phyloP scores from a whole-genome alignment of 2,329 filamentous ascomycete genomes.

The Aspergillus amoenus region DNA sequence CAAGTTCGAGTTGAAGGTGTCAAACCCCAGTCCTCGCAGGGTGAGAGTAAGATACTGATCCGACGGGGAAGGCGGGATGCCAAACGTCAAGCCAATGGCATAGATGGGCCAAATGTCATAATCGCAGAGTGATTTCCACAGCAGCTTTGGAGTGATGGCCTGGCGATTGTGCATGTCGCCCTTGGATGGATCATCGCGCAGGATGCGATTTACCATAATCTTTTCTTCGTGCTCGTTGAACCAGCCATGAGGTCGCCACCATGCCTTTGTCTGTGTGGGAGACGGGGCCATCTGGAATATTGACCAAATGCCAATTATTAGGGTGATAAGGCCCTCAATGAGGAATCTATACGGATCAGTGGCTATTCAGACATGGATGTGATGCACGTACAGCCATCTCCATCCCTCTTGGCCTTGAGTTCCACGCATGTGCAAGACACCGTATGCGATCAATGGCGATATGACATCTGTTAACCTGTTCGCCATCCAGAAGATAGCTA shows the following conservation, averaged over 20 bases:
- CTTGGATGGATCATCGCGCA: conserved; percentile 47
- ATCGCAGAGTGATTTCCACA: conserved; percentile 49
- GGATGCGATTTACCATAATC: conserved; percentile 43
- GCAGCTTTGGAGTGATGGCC: conserved; percentile 32
- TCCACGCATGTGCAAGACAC: conserved; percentile 42
- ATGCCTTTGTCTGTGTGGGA: conserved; percentile 50
- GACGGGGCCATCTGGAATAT: conserved; percentile 40
- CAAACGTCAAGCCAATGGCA: conserved; percentile 54
- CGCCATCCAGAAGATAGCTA: conserved; percentile 40
- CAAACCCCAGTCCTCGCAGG: conserved; percentile 54
- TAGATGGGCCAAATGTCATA: conserved; percentile 48
- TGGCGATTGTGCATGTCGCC: conserved; percentile 36
- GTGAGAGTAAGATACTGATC: conserved; percentile 12
- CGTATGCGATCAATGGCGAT: conserved; percentile 35
- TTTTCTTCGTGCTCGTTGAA: conserved; percentile 61
- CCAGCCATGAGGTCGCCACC: conserved; percentile 61
- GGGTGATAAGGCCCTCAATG: conserved; percentile 45
- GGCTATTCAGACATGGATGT: not conserved
- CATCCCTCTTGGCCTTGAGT: conserved; percentile 43
- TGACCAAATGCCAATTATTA: conserved; percentile 44
- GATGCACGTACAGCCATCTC: conserved; percentile 34
- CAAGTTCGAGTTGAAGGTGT: conserved; percentile 51
- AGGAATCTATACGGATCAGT: conserved; percentile 26
- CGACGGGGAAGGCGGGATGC: conserved; percentile 49
- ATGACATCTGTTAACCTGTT: conserved; percentile 33